Percentiles rank a stretch among this genome's conserved stretches.
These are phyloP conservation scores for Spinellus fusiger DNA, from an alignment of 192 early-diverging fungal genomes.

Conservation along the genomic window DNA sequence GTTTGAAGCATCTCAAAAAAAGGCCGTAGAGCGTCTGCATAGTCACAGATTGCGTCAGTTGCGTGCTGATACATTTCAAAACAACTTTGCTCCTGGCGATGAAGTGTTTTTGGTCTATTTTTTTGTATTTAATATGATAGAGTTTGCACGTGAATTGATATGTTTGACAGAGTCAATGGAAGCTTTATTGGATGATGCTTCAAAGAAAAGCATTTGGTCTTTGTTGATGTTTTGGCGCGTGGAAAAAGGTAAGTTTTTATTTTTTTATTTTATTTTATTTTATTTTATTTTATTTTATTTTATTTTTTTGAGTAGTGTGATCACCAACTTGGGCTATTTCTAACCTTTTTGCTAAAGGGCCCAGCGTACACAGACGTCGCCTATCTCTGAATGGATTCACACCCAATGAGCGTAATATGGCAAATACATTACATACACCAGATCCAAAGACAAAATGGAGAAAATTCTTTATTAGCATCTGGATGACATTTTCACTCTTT, in stretches of 20 bases:
- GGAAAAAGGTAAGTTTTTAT: background rate
- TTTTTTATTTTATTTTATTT: background rate
- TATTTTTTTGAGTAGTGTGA: background rate
- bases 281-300: background rate
- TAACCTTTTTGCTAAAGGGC: background rate
- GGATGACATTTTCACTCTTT: constrained; percentile 55
- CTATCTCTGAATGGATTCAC: constrained; percentile 11
- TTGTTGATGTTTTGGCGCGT: background rate
- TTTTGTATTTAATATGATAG: constrained; percentile 73
- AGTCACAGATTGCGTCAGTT: constrained; percentile 18
- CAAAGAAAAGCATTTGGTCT: background rate
- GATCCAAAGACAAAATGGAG: constrained; percentile 44
- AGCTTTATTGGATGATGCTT: constrained; percentile 1
- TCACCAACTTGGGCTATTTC: background rate
- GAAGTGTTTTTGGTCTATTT: constrained; percentile 75
- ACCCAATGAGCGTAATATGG: constrained; percentile 30
- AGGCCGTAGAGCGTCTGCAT: constrained; percentile 40
- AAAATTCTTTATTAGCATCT: constrained; percentile 46
- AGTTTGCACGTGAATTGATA: constrained; percentile 64
- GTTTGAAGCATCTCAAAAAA: constrained; percentile 45
- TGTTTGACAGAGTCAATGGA: constrained; percentile 34
- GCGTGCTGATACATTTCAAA: constrained; percentile 2
- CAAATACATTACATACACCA: constrained; percentile 57
- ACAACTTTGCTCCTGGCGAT: constrained; percentile 41
- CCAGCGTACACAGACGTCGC: background rate